phyloP scores from a whole-genome alignment of 2,329 filamentous ascomycete species.

The Sporothrix humicola region DNA sequence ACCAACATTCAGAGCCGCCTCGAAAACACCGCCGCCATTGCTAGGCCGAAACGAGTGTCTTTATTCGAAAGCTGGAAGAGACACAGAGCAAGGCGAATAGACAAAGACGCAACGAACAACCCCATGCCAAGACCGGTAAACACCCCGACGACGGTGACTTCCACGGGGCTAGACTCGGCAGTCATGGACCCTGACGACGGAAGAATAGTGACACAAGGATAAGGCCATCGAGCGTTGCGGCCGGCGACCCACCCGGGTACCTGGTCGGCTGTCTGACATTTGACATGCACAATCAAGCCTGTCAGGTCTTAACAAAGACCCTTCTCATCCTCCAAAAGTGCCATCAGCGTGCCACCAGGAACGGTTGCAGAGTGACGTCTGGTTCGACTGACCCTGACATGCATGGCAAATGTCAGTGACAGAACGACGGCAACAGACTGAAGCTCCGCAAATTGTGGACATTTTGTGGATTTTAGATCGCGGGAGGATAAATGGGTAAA shows the following conservation, averaged over 20 bases:
- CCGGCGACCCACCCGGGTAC: conserved; percentile 3
- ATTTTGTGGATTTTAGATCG: neutral
- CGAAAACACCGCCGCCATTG: conserved; percentile 6
- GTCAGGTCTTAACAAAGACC: neutral
- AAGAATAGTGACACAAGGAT: neutral
- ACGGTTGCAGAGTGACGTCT: too few species aligned
- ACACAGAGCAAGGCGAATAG: neutral
- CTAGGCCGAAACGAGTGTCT: neutral
- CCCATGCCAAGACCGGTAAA: neutral
- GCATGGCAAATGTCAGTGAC: neutral
- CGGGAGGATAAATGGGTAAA: conserved; percentile 31
- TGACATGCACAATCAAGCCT: neutral
- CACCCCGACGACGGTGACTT: neutral
- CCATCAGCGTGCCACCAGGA: too few species aligned
- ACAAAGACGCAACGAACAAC: neutral
- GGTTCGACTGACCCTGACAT: too few species aligned
- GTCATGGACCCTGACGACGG: neutral
- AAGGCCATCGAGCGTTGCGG: neutral
- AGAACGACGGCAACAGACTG: neutral
- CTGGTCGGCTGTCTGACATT: neutral
- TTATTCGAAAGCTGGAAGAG: neutral
- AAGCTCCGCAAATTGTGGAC: conserved; percentile 26
- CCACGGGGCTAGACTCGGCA: neutral
- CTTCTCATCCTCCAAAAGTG: too few species aligned
- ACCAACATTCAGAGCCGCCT: too few species aligned